A percentile compares a stretch with the other conserved stretches of the same genome.
Evolutionary conservation across 129 eudicot species (phyloP).

Genomic region (Scalesia atractyloides): DNA sequence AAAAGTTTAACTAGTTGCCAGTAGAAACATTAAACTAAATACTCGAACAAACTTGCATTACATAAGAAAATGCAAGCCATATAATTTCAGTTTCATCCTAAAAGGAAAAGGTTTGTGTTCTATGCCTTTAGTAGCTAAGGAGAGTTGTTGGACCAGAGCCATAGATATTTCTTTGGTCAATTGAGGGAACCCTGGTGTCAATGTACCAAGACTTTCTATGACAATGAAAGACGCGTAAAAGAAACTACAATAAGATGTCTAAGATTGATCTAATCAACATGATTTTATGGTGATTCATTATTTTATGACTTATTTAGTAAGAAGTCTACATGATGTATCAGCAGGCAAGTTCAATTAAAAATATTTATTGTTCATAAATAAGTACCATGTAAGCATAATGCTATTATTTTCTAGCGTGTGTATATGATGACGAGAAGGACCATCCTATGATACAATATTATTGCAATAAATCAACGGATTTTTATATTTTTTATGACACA

Average conservation of each 20-base stretch:
- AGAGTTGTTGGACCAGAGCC: neutral
- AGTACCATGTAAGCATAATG: too few relatives aligned
- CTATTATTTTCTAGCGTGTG: neutral
- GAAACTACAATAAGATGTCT: neutral
- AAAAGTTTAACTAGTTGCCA: too few relatives aligned
- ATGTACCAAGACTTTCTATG: neutral
- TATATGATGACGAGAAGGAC: neutral
- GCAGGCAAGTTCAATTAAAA: too few relatives aligned
- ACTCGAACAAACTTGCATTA: neutral
- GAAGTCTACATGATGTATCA: too few relatives aligned
- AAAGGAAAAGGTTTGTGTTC: neutral
- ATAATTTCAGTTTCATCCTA: neutral
- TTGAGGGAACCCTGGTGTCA: neutral
- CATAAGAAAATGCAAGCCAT: neutral
- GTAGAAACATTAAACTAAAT: neutral
- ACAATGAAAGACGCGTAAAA: constrained; percentile 2
- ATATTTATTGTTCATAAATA: too few relatives aligned
- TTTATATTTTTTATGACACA: neutral
- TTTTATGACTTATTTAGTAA: too few relatives aligned
- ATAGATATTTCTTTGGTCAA: constrained; percentile 17
- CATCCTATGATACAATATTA: neutral
- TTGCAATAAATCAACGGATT: neutral
- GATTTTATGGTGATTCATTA: neutral
- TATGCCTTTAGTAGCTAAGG: constrained; percentile 19
- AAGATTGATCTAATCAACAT: neutral